Evolutionary conservation across 129 eudicot genomes (phyloP).

Genomic region (Tagetes erecta): DNA sequence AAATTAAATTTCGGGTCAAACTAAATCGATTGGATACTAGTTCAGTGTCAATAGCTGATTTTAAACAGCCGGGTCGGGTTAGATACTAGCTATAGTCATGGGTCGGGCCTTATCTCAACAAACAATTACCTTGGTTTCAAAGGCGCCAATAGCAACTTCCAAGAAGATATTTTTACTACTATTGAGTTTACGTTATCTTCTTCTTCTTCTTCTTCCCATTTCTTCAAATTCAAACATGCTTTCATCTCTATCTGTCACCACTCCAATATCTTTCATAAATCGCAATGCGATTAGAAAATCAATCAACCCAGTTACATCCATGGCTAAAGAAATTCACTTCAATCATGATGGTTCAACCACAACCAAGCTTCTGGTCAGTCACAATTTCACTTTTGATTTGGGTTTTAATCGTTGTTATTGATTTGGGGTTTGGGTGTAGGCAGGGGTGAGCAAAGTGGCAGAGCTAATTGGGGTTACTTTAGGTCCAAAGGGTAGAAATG

Average conservation of each 20-base stretch:
- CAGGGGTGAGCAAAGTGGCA: slow-evolving; percentile 82
- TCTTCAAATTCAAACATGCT: slow-evolving; percentile 39
- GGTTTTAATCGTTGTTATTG: not conserved
- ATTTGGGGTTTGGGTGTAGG: slow-evolving; percentile 40
- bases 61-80: too few relatives aligned
- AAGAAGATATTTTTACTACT: not conserved
- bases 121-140: not conserved
- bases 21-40: too few relatives aligned
- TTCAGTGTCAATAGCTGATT: too few relatives aligned
- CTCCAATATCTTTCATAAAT: slow-evolving; percentile 37
- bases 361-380: slow-evolving; percentile 67
- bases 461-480: slow-evolving; percentile 86
- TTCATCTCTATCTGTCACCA: slow-evolving; percentile 39
- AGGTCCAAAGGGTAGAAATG: slow-evolving; percentile 97
- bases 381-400: not conserved
- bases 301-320: slow-evolving; percentile 45
- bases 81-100: not conserved
- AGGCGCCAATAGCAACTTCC: not conserved
- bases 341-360: slow-evolving; percentile 82
- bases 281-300: slow-evolving; percentile 30
- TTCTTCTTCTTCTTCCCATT: slow-evolving; percentile 8
- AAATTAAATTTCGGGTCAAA: too few relatives aligned
- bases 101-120: not conserved
- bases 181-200: slow-evolving; percentile 23
- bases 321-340: slow-evolving; percentile 71